These are phyloP conservation scores for Sapria himalayana DNA, from an alignment of 345 rosid species.

Conservation along the genomic window DNA sequence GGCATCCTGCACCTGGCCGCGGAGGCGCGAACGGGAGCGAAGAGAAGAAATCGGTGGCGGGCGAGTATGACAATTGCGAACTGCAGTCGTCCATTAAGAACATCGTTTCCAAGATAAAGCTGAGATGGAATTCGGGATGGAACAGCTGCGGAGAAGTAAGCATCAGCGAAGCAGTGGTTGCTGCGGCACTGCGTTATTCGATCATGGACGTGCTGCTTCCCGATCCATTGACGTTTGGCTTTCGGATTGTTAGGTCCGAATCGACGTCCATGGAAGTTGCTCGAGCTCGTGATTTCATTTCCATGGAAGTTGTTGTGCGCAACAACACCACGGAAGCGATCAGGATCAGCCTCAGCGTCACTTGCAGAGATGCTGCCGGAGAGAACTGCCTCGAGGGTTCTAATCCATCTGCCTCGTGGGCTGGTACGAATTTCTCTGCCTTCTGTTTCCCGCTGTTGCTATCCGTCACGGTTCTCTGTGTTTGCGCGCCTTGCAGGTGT, in stretches of 20 bases:
- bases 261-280: slow-evolving; percentile 28
- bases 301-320: slow-evolving; percentile 71
- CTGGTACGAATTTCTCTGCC: slow-evolving; percentile 26
- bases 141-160: slow-evolving; percentile 89
- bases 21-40: slow-evolving; percentile 33
- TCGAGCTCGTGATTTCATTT: slow-evolving; percentile 61
- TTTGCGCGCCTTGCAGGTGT: slow-evolving; percentile 25
- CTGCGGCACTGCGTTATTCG: slow-evolving; percentile 79
- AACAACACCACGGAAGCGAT: slow-evolving; percentile 79
- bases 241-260: slow-evolving; percentile 40
- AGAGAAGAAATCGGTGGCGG: slow-evolving; percentile 73
- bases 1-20: slow-evolving; percentile 25
- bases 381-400: slow-evolving; percentile 74
- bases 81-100: slow-evolving; percentile 65
- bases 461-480: not conserved
- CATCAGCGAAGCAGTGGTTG: slow-evolving; percentile 71
- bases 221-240: slow-evolving; percentile 89
- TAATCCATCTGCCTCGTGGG: slow-evolving; percentile 81
- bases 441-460: not conserved
- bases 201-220: slow-evolving; percentile 92
- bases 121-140: slow-evolving; percentile 87
- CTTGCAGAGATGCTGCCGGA: slow-evolving; percentile 91
- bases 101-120: slow-evolving; percentile 76
- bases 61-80: no score
- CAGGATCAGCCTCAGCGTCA: slow-evolving; percentile 56